Conservation (phyloP, 176 grass and related monocot genomes). For the bread wheat (Triticum aestivum) region IWGSC_CS_RefSeq_v2.1 NC_057807.1:297709512-297710011, state of each 20-base stretch:
- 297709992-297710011: neutral
- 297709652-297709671: too few species aligned
- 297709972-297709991: neutral
- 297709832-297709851: neutral
- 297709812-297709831: neutral
- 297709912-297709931: neutral
- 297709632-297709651: too few species aligned
- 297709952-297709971: neutral
- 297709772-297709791: neutral
- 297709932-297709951: neutral
- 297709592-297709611: slow-evolving; percentile 15
- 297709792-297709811: neutral
- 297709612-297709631: neutral
- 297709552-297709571: neutral
- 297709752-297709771: neutral
- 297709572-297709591: neutral
- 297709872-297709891: neutral
- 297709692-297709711: too few species aligned
- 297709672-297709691: too few species aligned
- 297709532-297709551: neutral
- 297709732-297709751: neutral
- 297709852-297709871: neutral
- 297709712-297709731: neutral
- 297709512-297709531: neutral
- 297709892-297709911: neutral